Percentiles rank a stretch among this genome's conserved stretches.
phyloP scores from a whole-genome alignment of 306 rosid genomes.

The Crataegus laevigata region DNA sequence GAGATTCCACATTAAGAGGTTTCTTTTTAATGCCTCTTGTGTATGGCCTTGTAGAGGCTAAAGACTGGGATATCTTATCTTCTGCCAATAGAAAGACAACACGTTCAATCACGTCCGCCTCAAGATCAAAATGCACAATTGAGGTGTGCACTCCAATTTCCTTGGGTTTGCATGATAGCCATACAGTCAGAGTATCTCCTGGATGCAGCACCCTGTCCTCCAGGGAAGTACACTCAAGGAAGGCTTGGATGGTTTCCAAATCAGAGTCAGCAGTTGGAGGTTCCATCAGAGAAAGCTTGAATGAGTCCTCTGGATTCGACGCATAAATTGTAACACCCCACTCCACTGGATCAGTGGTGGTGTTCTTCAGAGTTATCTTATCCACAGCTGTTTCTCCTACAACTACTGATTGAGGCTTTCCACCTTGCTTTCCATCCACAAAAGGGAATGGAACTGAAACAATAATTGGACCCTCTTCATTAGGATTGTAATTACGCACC shows the following conservation, averaged over 20 bases:
- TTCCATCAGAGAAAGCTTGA: slow-evolving; percentile 71
- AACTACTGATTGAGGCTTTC: slow-evolving; percentile 54
- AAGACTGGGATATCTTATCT: slow-evolving; percentile 65
- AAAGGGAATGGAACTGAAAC: slow-evolving; percentile 70
- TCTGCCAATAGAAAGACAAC: slow-evolving; percentile 72
- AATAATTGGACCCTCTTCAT: slow-evolving; percentile 43
- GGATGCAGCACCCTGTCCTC: slow-evolving; percentile 88
- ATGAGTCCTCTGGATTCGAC: slow-evolving; percentile 63
- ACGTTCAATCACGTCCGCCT: slow-evolving; percentile 60
- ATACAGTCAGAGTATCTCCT: slow-evolving; percentile 48
- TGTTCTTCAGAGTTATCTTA: slow-evolving; percentile 51
- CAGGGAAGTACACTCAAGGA: slow-evolving; percentile 49
- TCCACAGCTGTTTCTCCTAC: slow-evolving; percentile 51
- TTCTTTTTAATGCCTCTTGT: slow-evolving; percentile 48
- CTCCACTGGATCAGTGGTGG: slow-evolving; percentile 57
- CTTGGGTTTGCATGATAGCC: slow-evolving; percentile 91
- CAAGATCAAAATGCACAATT: slow-evolving; percentile 65
- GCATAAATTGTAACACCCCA: slow-evolving; percentile 76
- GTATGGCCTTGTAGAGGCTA: slow-evolving; percentile 58
- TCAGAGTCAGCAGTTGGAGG: slow-evolving; percentile 47
- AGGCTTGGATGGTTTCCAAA: slow-evolving; percentile 25
- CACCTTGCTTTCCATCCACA: slow-evolving; percentile 47
- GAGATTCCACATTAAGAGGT: slow-evolving; percentile 31
- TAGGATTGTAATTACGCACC: slow-evolving; percentile 48
- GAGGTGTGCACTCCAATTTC: slow-evolving; percentile 64